Base-by-base conservation (phyloP, 495 filamentous ascomycete genomes). In the Podospora pseudopauciseta region DNA sequence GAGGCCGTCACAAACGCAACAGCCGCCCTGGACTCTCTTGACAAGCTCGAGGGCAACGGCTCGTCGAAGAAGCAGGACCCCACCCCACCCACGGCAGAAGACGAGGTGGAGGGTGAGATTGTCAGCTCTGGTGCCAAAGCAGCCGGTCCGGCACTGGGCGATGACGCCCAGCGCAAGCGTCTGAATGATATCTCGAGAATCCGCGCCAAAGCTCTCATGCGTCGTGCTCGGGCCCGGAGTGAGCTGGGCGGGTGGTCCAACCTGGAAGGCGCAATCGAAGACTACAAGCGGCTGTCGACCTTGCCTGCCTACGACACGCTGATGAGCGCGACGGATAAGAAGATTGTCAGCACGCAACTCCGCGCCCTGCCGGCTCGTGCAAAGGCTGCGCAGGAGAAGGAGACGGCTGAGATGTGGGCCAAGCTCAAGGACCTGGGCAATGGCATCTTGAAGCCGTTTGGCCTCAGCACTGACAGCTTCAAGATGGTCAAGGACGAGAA, bases 401-500 rank as follows among this genome's bases (percentile, higher is more conserved):
- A 99, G 79, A 92, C 93, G 85, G 87, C 83, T 6, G 94, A 99
- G 78, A 97, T 97, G 91, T 93, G 97, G 91, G 91, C 89, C 27
- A 97, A 97, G 80, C 78, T 99, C 78, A 97, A 96, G 78, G 88
- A 91, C 84, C 82, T 99, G 65, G 94, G 94, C 2, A 96, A 99
- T 79, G 91, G 92, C 1, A 83, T 99, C 56, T 79, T 99, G 53
- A 96, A 91, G 74, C 94, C 94, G 1, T 99, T 97, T 81, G 94
- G 94, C 19, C 79, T 99, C 65, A 93, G 88, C 30, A 97, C 94
- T 16, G 89, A 96, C 19, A 94, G 92, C 74, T 99, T 99, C 80
- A 88, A 96, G 53, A 93, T 97, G 83, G 87, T 90, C 5, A 93
- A 96, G 77, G 93, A 97, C 72, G 91, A 92, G 70, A 90, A 89